Base-by-base conservation (phyloP, 2,329 filamentous ascomycete genomes). In the Zasmidium cellare region DNA sequence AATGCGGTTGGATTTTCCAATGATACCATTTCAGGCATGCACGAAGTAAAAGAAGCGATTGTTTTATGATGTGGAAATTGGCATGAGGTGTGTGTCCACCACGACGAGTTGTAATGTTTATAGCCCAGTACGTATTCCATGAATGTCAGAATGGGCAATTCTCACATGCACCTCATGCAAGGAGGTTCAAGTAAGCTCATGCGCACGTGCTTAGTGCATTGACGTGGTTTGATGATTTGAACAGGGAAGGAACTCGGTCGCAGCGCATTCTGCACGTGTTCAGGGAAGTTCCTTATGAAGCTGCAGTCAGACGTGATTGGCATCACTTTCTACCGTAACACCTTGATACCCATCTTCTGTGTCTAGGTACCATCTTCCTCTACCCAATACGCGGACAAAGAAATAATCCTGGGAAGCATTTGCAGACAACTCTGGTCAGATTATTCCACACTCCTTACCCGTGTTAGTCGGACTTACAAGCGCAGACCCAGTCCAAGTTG, bases 1-100 rank as follows among this genome's bases (percentile, higher is more conserved):
- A 41, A 16, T 9, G 35, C 35, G n/a, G 35, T 41, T 41, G 35
- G 35, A 41, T 41, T 41, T 41, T 41, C 7, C 31, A 20, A 52
- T 52, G 50, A 52, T 52, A 52, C 50, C 50, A 52, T 25, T 51
- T 51, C 49, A 16, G 28, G 35, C 35, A n/a, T 18, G 35, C 35
- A 41, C 35, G 35, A 41, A 41, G 35, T 41, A 9, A 41, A 41
- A 14, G 16, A 14, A 14, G 35, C 35, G 35, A 41, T 41, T 41
- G 7, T 3, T 41, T 14, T 41, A 12, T 49, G 46, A 48, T 49
- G n/a, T 49, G 22, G 3, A 9, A 2, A 9, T 18, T 18, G 3
- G 6, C 12, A 23, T n/a, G n/a, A 47, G 46, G 9, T 23, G 46
- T 20, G 46, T 28, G 6, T 28, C 25, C 6, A 6, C 45, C 20